Evolutionary conservation across 805 yeast species (phyloP), one percentile per base, ranked within the genome.

Genomic region (Candida arabinofermentans): DNA sequence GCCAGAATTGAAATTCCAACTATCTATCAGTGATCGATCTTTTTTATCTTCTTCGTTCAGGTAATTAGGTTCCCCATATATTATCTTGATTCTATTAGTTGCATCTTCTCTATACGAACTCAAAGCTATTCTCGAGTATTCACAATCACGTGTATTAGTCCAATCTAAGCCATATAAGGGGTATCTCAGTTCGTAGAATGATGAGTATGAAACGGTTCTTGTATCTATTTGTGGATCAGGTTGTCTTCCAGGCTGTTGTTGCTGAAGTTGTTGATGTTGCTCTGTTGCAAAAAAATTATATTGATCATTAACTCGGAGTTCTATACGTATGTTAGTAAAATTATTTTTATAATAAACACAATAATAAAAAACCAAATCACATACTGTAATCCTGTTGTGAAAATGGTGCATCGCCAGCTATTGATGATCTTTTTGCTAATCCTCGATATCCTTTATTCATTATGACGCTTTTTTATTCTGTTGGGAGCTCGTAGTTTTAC

Each of bases 91-190:
- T 49, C 77, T 76, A 62, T 90, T 90, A 31, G 71, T 67, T 22
- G 79, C 67, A 38, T 87, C 95, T 59, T 90, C 97, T 44, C 85
- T 75, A 58, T 80, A 87, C 0, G 96, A 75, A n/a, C 82, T 72
- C n/a, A 83, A 58, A 0, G 87, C 93, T 7, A 86, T 62, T 36
- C 71, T 65, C 8, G 79, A 81, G 9, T 55, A 44, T 2, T 67
- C 69, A 3, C 66, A 57, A 16, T 47, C 49, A 1, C 33, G 21
- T n/a, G 65, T 48, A 19, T 48, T 46, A 5, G 75, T 51, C 86
- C 86, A 79, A 46, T 76, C 83, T 24, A 71, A 60, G 5, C 71
- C 67, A 44, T 67, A 75, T 10, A 79, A 55, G 1, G 81, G 81
- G 62, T 69, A 71, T 38, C 69, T 65, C 0, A 75, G 58, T 40